Conservation (phyloP, 2,329 filamentous ascomycete genomes). For the Coniochaeta sp. region DNA sequence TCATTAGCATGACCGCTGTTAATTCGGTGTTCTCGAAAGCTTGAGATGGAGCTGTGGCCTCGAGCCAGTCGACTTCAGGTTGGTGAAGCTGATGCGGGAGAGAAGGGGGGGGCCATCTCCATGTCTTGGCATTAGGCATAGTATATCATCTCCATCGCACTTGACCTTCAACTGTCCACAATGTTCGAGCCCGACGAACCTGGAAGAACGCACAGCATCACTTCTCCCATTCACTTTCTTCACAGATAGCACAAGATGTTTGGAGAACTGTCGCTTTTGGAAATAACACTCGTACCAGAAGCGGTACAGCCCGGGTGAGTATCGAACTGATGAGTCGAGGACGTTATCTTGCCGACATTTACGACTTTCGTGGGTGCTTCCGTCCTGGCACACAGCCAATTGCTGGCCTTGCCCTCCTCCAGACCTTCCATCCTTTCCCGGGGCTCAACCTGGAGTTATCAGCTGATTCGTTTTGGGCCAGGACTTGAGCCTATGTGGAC, state of each 20-base stretch:
- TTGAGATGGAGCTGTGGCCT: neutral
- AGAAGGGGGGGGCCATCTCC: too few species aligned
- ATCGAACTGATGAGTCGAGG: neutral
- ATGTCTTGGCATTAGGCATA: too few species aligned
- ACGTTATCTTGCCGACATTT: constrained; percentile 3
- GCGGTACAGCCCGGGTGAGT: constrained; percentile 4
- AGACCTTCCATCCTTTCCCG: neutral
- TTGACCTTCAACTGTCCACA: too few species aligned
- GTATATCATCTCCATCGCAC: too few species aligned
- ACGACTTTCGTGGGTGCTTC: constrained; percentile 9
- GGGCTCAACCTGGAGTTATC: constrained; percentile 7
- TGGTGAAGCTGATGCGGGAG: neutral
- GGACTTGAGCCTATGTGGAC: neutral
- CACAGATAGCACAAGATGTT: too few species aligned
- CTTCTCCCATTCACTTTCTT: too few species aligned
- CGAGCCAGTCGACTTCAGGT: neutral
- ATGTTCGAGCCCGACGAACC: too few species aligned
- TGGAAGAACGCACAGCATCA: too few species aligned
- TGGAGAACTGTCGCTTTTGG: too few species aligned
- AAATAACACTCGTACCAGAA: too few species aligned
- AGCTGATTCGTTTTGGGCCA: constrained; percentile 16
- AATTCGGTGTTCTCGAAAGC: neutral
- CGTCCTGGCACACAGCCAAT: constrained; percentile 7
- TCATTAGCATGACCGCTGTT: neutral
- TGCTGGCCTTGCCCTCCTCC: constrained; percentile 8